Percentiles rank a stretch among this genome's conserved stretches.
Conservation (phyloP, 176 grass and related monocot species). For the Rhipidocladum racemiflorum region DNA sequence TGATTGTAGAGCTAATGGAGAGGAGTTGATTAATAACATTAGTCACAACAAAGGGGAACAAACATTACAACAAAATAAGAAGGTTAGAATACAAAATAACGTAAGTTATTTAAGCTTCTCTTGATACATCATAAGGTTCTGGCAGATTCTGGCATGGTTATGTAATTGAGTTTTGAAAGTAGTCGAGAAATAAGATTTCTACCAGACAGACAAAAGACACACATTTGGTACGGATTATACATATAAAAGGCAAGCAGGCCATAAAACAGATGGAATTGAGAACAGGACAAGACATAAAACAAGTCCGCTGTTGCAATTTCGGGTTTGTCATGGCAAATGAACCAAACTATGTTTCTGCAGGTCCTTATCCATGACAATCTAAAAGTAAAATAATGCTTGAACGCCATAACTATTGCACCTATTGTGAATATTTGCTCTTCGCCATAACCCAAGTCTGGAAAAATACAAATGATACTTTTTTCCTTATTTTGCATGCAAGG, state of each 20-base stretch:
- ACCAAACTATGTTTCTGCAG: background rate
- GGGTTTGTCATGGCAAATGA: background rate
- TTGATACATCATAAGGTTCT: background rate
- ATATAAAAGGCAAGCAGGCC: background rate
- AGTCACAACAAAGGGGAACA: background rate
- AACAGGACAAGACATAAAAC: background rate
- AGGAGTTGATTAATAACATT: background rate
- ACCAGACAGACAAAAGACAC: background rate
- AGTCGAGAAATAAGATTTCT: background rate
- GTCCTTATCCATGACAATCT: background rate
- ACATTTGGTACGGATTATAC: background rate
- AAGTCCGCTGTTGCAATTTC: background rate
- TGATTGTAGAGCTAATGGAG: background rate
- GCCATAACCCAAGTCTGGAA: background rate
- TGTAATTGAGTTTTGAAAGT: background rate
- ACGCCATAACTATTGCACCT: background rate
- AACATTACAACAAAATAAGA: background rate
- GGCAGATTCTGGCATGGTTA: background rate
- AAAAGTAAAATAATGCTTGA: background rate
- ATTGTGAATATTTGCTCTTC: background rate
- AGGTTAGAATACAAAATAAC: background rate
- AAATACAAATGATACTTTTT: background rate
- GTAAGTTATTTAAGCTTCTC: background rate
- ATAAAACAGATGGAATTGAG: background rate
- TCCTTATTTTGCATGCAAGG: background rate